Evolutionary conservation across 345 rosid species (phyloP).

Genomic region (Acer negundo): DNA sequence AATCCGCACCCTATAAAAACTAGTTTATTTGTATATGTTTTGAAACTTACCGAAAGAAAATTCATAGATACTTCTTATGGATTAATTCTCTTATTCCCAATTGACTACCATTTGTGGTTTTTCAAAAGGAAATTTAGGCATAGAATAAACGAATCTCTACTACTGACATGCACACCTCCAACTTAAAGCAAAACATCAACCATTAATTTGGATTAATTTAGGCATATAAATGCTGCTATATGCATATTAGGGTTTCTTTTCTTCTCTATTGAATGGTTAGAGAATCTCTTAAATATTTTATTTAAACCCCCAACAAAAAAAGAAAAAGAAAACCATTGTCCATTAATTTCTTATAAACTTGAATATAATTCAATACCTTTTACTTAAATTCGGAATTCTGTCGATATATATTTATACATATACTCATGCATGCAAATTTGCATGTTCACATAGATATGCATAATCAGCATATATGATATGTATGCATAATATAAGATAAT

Average conservation of each 20-base stretch:
- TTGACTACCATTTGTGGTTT: conserved; percentile 13
- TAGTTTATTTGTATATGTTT: neutral
- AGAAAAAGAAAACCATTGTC: neutral
- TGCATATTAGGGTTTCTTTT: conserved; percentile 8
- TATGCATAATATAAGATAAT: neutral
- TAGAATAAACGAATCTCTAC: conserved; percentile 16
- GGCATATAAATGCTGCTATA: conserved; percentile 1
- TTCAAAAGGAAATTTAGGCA: neutral
- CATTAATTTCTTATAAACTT: neutral
- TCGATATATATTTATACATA: neutral
- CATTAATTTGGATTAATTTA: neutral
- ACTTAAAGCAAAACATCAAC: conserved; percentile 4
- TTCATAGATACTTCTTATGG: neutral
- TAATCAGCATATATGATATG: neutral
- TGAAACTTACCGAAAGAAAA: neutral
- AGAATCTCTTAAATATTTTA: conserved; percentile 4
- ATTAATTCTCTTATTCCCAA: neutral
- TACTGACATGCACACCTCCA: neutral
- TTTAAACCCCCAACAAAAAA: neutral
- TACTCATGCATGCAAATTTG: conserved; percentile 13
- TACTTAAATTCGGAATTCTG: neutral
- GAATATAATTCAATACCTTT: neutral
- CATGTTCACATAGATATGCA: conserved; percentile 9
- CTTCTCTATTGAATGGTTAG: neutral
- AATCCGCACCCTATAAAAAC: neutral